A percentile compares a stretch with the other conserved stretches of the same genome.
Conservation (phyloP, 768 basidiomycete species). For the Russula lepida region DNA sequence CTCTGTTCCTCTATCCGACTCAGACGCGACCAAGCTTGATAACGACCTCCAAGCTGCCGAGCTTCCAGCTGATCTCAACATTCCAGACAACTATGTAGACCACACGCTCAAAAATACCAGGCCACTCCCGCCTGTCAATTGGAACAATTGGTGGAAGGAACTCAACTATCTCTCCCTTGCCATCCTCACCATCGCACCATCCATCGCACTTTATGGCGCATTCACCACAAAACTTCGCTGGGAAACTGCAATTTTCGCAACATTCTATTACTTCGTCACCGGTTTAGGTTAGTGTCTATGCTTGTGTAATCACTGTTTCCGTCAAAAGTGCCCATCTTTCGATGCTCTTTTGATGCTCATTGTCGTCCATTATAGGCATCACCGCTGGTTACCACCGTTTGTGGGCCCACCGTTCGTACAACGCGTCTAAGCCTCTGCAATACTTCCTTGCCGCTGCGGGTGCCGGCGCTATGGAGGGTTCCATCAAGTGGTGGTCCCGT, state of each 20-base stretch:
- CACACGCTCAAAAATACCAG: conserved; percentile 44
- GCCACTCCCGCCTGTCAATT: conserved; percentile 40
- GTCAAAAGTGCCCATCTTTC: neutral
- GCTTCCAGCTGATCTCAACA: conserved; percentile 30
- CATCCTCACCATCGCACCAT: conserved; percentile 67
- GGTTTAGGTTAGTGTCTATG: conserved; percentile 61
- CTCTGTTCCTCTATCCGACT: conserved; percentile 24
- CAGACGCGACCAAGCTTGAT: conserved; percentile 22
- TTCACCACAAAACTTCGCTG: conserved; percentile 54
- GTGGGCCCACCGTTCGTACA: conserved; percentile 95
- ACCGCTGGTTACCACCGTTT: conserved; percentile 95
- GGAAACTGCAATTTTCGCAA: conserved; percentile 65
- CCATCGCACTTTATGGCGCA: conserved; percentile 66
- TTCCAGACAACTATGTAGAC: conserved; percentile 52
- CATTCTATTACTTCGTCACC: conserved; percentile 68
- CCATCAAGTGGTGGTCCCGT: conserved; percentile 98
- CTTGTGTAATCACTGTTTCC: neutral
- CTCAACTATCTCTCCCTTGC: conserved; percentile 70
- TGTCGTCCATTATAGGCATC: conserved; percentile 41
- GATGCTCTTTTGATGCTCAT: neutral
- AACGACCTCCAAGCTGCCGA: conserved; percentile 22
- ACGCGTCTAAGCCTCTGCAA: conserved; percentile 79
- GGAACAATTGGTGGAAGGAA: conserved; percentile 42
- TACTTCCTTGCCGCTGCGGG: conserved; percentile 79
- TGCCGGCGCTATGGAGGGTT: conserved; percentile 90